Evolutionary conservation across 2,329 filamentous ascomycete genomes (phyloP).

Genomic region (Beauveria medogensis): DNA sequence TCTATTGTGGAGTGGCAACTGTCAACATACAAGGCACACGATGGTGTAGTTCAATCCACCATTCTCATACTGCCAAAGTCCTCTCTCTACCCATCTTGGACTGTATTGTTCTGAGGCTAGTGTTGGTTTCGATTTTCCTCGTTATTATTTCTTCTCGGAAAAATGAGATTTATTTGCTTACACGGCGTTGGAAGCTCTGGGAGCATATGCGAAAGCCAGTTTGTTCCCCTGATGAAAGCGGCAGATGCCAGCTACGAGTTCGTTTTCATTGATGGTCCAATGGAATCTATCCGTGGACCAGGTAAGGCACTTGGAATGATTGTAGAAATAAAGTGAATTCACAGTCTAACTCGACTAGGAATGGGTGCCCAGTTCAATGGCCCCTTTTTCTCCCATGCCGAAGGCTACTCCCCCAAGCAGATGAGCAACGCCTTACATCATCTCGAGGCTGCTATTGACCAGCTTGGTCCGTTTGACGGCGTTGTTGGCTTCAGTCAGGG

Average conservation of each 20-base stretch:
- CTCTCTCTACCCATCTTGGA: neutral
- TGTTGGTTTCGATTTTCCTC: neutral
- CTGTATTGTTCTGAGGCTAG: neutral
- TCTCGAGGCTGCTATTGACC: neutral
- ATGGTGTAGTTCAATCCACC: neutral
- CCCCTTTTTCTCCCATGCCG: conserved; percentile 2
- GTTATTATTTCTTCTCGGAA: neutral
- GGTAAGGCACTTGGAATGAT: neutral
- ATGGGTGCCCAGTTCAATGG: neutral
- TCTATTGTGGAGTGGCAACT: neutral
- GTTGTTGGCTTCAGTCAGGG: conserved; percentile 7
- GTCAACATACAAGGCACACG: neutral
- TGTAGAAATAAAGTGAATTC: neutral
- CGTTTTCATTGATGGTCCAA: neutral
- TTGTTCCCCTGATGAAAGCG: neutral
- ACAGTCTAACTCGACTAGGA: neutral
- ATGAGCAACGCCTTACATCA: neutral
- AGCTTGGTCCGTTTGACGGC: conserved; percentile 7
- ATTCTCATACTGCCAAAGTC: neutral
- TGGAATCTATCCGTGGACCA: neutral
- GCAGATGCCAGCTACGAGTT: conserved; percentile 6
- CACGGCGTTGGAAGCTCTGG: conserved; percentile 9
- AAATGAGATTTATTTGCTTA: conserved; percentile 5
- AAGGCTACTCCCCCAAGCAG: neutral
- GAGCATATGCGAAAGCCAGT: neutral